phyloP scores from a whole-genome alignment of 169 alveolate genomes.

The Plasmodium relictum region DNA sequence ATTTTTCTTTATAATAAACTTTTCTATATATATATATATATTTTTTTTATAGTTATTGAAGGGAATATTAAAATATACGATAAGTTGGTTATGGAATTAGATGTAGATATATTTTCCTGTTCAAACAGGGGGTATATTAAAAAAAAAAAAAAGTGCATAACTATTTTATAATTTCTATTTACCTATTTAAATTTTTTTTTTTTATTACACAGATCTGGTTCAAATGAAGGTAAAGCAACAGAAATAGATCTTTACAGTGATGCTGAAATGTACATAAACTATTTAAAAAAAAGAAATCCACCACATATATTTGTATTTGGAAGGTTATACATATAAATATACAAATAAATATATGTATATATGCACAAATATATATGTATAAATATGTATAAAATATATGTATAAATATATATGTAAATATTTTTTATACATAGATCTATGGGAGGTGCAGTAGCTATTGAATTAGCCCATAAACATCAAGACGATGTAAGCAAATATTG shows the following conservation, averaged over 20 bases:
- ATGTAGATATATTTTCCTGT: constrained; percentile 58
- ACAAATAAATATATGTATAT: neutral
- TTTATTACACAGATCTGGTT: constrained; percentile 16
- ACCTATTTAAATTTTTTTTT: neutral
- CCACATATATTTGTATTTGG: constrained; percentile 43
- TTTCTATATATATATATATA: neutral
- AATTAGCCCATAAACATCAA: constrained; percentile 22
- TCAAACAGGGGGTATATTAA: constrained; percentile 53
- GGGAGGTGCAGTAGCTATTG: constrained; percentile 74
- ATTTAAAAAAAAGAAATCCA: constrained; percentile 10
- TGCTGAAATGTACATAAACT: constrained; percentile 27
- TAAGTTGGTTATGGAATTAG: constrained; percentile 7
- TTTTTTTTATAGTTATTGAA: constrained; percentile 25
- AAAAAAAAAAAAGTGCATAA: neutral
- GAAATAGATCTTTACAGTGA: constrained; percentile 42
- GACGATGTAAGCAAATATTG: constrained; percentile 15
- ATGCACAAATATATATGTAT: neutral
- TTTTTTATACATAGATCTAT: constrained; percentile 32
- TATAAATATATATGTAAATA: neutral
- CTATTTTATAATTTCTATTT: neutral
- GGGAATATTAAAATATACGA: constrained; percentile 3
- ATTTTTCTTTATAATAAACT: neutral
- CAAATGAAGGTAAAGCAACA: constrained; percentile 24
- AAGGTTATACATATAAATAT: constrained; percentile 15
- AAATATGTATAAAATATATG: neutral